These are phyloP conservation scores for Ophiostoma sp. DNA, from an alignment of 2,329 filamentous ascomycete genomes.

Conservation along the genomic window DNA sequence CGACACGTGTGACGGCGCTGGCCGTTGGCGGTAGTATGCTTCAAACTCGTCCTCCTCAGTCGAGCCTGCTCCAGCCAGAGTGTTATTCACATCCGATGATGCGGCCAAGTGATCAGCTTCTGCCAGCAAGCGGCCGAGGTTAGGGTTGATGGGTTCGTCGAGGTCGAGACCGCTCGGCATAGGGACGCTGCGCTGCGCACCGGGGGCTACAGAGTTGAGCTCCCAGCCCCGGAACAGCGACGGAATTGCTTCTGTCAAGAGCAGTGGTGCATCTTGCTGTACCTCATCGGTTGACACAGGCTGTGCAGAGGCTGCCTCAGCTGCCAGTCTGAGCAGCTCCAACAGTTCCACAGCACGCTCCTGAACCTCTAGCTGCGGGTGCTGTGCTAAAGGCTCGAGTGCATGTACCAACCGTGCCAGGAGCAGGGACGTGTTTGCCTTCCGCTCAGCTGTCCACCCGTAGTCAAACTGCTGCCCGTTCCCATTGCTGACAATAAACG, in stretches of 20 bases:
- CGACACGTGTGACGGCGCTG: slow-evolving; percentile 46
- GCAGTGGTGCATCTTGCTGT: slow-evolving; percentile 65
- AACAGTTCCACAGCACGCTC: slow-evolving; percentile 89
- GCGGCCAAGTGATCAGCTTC: slow-evolving; percentile 47
- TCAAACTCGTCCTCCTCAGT: slow-evolving; percentile 59
- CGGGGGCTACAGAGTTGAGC: slow-evolving; percentile 79
- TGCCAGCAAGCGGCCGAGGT: slow-evolving; percentile 63
- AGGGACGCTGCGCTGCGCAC: slow-evolving; percentile 82
- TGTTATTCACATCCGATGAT: slow-evolving; percentile 31
- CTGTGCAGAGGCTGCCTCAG: slow-evolving; percentile 70
- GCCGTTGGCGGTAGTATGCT: slow-evolving; percentile 56
- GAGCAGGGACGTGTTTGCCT: slow-evolving; percentile 68
- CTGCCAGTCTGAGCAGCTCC: slow-evolving; percentile 79
- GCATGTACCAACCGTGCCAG: slow-evolving; percentile 77
- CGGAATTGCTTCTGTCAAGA: slow-evolving; percentile 87
- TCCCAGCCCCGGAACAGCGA: slow-evolving; percentile 81
- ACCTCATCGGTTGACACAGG: slow-evolving; percentile 49
- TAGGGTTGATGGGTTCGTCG: slow-evolving; percentile 73
- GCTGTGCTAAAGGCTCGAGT: slow-evolving; percentile 69
- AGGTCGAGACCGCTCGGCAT: slow-evolving; percentile 70
- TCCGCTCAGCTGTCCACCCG: slow-evolving; percentile 67
- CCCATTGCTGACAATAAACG: slow-evolving; percentile 61
- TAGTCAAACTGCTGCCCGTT: slow-evolving; percentile 34
- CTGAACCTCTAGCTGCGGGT: slow-evolving; percentile 89
- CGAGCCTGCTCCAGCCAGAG: background rate